Evolutionary conservation across 2,329 filamentous ascomycete genomes (phyloP).

Genomic region (Aaosphaeria pasadenensis): DNA sequence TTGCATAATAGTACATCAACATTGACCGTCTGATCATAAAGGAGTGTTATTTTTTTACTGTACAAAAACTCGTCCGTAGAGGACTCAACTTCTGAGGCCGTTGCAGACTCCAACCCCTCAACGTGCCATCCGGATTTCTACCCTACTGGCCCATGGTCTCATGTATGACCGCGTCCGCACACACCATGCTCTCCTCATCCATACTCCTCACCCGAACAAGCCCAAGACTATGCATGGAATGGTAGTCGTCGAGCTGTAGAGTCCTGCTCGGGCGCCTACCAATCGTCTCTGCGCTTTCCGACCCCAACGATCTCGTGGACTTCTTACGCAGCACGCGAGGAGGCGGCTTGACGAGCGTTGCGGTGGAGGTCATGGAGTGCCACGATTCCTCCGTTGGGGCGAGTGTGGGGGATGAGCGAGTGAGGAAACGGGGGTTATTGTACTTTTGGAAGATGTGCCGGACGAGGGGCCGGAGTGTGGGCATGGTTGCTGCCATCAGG

Average conservation of each 20-base stretch:
- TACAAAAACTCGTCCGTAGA: conserved; percentile 11
- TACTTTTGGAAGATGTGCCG: conserved; percentile 3
- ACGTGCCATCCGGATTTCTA: conserved; percentile 13
- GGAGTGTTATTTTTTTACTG: conserved; percentile 1
- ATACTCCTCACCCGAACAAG: conserved; percentile 1
- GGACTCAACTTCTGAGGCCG: conserved; percentile 11
- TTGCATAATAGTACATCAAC: too few species aligned
- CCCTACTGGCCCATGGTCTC: conserved; percentile 11
- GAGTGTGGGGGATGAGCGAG: not conserved
- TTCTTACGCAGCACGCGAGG: not conserved
- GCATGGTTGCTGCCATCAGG: conserved; percentile 15
- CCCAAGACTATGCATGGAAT: conserved; percentile 8
- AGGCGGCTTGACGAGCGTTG: not conserved
- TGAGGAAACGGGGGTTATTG: not conserved
- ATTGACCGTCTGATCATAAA: not conserved
- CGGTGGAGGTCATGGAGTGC: not conserved
- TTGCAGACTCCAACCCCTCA: conserved; percentile 11
- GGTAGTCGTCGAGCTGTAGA: conserved; percentile 12
- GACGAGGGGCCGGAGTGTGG: conserved; percentile 14
- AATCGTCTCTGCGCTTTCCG: conserved; percentile 8
- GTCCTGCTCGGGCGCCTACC: conserved; percentile 8
- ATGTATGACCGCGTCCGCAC: conserved; percentile 12
- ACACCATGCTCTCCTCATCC: conserved; percentile 19
- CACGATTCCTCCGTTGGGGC: not conserved
- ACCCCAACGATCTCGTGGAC: conserved; percentile 4